Conservation (phyloP, 768 basidiomycete genomes). For the Russula virescens region DNA sequence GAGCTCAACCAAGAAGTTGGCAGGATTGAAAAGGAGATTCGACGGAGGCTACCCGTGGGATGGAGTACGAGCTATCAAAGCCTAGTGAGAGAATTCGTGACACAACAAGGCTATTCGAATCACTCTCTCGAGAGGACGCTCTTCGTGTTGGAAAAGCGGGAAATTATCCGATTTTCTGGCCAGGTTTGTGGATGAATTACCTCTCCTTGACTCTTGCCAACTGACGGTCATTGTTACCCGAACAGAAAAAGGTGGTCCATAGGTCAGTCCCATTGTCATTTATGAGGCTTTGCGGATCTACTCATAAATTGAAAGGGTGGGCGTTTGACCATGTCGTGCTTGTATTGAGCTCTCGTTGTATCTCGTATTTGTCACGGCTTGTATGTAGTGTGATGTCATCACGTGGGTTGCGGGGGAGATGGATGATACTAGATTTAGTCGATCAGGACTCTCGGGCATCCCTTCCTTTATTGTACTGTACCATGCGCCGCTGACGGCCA, state of each 20-base stretch:
- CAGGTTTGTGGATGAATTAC: conserved; percentile 36
- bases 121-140: conserved; percentile 90
- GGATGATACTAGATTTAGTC: conserved; percentile 5
- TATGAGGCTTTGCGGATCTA: background rate
- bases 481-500: conserved; percentile 1
- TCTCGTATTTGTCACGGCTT: background rate
- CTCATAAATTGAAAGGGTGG: conserved; percentile 11
- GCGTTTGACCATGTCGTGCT: conserved; percentile 12
- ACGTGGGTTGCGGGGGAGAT: background rate
- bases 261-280: conserved; percentile 17
- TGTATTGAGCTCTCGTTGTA: background rate
- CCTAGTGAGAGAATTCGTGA: conserved; percentile 88
- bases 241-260: conserved; percentile 25
- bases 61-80: conserved; percentile 98
- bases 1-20: conserved; percentile 92
- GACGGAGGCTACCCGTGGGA: conserved; percentile 80
- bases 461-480: background rate
- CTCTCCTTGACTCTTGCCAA: background rate
- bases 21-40: conserved; percentile 81
- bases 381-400: background rate
- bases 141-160: conserved; percentile 90
- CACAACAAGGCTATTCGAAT: conserved; percentile 82
- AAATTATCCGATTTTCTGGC: conserved; percentile 86
- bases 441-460: background rate
- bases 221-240: background rate